Evolutionary conservation across 352 stramenopile species (phyloP), one percentile per base, ranked within the genome.

Genomic region (Lagenidium sp.): DNA sequence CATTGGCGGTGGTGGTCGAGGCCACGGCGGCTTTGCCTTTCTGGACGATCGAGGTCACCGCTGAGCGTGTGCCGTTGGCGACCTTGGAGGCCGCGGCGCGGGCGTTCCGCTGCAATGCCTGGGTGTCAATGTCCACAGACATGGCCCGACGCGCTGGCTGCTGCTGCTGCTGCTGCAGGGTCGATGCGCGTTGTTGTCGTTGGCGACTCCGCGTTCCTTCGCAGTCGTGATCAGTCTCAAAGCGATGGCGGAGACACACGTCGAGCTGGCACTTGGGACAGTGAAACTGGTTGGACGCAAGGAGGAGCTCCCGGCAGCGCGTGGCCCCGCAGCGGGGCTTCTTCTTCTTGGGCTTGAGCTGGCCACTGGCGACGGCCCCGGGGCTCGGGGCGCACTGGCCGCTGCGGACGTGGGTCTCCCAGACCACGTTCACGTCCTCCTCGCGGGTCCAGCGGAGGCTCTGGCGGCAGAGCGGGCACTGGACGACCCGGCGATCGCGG

Each of bases 191-290:
- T 0, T 32, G 60, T 6, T 34, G 41, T 28, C 26, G 18, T 55
- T 21, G 50, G 18, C 28, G 23, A 30, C 58, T 6, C 41, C 63
- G 57, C 25, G 55, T 59, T 5, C 10, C 47, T 26, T 73, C 63
- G 31, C 78, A 91, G 35, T 63, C 59, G 50, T 91, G 78, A 50
- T 91, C 78, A 13, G 57, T 51, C 50, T 85, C 75, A 29, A 88
- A 91, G n/a, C 78, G 63, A 53, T 91, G 78, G 41, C 65, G 64
- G 16, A 91, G 51, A 57, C 78, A 91, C 42, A 91, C 78, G 21
- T 82, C 70, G 21, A 83, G 72, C 0, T 54, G 53, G 47, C 78
- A 91, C 50, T 73, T 82, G 12, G 31, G 51, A 50, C 78, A 91
- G 29, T 78, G 61, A 48, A 86, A 83, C 48, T 80, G 53, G 60